Evolutionary conservation across 768 basidiomycete species (phyloP), one percentile per base, ranked within the genome.

Genomic region (Mycena albidolilacea): DNA sequence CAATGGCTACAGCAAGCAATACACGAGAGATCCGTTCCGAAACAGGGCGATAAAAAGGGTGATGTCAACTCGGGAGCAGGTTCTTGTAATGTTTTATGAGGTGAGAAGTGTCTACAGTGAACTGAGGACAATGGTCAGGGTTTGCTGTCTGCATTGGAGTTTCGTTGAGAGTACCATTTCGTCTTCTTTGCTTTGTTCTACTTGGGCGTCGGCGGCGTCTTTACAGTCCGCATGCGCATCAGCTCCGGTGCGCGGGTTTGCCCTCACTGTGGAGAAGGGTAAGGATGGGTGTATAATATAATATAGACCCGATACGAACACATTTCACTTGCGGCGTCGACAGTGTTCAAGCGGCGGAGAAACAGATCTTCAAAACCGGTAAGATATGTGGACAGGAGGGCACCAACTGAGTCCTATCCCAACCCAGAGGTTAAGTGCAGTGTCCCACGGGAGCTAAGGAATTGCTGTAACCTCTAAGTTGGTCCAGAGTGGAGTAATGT

Each of bases 291-390:
- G 52, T 67, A 6, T 58, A 39, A 44, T 19, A 44, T 19, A 39
- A 10, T 46, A 41, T 30, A 35, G 64, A 37, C 52, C 54, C 48
- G 17, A 43, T 7, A 81, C 84, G 71, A 35, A 85, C 86, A 69
- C 80, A 82, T 84, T 70, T 80, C 79, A 67, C 83, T 84, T 39
- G 84, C 84, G 52, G 78, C 73, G 50, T 85, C 80, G 44, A 85
- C 79, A 21, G 74, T 68, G 14, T 81, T 75, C 9, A 82, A 77
- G 12, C 86, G 81, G 43, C 80, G 81, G 37, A 77, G 73, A 35
- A 83, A 84, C 17, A 86, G 59, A 54, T 84, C 81, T 38, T 83
- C 78, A 9, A 83, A 54, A 14, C 81, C 73, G 10, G 79, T 43
- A 17, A 81, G 72, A 73, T 82, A 82, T 8, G 79, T 23, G 78